phyloP scores from a whole-genome alignment of 192 early-diverging fungal genomes.

The Phlyctochytrium arcticum region DNA sequence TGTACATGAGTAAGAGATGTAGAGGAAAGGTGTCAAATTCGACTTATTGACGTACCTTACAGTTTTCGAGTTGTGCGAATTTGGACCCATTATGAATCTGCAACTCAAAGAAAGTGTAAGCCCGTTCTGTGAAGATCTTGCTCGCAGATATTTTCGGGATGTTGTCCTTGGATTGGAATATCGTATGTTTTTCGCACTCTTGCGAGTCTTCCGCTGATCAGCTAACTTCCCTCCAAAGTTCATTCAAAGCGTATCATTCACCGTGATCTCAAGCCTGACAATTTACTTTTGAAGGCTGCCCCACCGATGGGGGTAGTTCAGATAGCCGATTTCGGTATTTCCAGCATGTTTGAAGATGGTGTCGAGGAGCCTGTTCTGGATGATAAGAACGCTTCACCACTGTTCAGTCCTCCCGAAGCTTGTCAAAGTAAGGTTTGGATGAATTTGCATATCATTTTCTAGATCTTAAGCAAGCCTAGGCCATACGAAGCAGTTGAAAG shows the following conservation, averaged over 20 bases:
- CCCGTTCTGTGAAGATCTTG: constrained; percentile 46
- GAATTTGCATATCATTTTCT: background rate
- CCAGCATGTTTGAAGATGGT: constrained; percentile 51
- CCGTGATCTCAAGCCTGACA: constrained; percentile 59
- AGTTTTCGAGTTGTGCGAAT: constrained; percentile 65
- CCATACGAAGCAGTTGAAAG: constrained; percentile 23
- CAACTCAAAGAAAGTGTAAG: constrained; percentile 28
- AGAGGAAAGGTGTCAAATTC: background rate
- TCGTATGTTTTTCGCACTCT: constrained; percentile 39
- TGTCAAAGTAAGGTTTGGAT: constrained; percentile 36
- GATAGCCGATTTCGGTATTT: constrained; percentile 63
- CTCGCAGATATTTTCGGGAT: constrained; percentile 55
- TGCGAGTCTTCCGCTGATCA: too few species aligned
- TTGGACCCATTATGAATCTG: constrained; percentile 53
- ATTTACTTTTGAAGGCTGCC: constrained; percentile 39
- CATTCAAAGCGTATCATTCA: constrained; percentile 58
- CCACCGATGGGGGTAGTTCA: constrained; percentile 34
- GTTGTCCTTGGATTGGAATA: constrained; percentile 56
- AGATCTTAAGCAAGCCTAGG: background rate
- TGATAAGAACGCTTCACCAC: constrained; percentile 52
- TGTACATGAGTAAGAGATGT: constrained; percentile 51
- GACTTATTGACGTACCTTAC: background rate
- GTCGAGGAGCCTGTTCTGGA: constrained; percentile 36
- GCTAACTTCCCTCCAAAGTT: constrained; percentile 32
- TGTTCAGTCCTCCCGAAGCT: constrained; percentile 52